Evolutionary conservation across 75 land plant species (phyloP).

Genomic region (Pinus tabuliformis): DNA sequence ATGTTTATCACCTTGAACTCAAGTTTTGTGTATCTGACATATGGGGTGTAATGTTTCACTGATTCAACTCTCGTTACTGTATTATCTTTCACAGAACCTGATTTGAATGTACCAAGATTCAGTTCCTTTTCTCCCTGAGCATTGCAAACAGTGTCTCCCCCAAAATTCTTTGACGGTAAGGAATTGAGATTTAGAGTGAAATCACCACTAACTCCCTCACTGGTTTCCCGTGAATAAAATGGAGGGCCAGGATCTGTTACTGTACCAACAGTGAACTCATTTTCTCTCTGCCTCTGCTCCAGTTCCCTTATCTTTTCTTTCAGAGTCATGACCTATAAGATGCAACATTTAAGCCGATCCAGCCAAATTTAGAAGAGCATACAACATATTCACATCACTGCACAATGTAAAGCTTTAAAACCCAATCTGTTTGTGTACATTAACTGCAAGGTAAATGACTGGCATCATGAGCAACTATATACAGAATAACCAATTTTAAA

Average conservation of each 20-base stretch:
- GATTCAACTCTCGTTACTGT: conserved; percentile 12
- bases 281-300: neutral
- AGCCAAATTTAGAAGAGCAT: neutral
- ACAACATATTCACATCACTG: neutral
- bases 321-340: neutral
- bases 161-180: neutral
- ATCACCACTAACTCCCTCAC: neutral
- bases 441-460: neutral
- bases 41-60: conserved; percentile 64
- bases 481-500: neutral
- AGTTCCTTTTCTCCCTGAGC: neutral
- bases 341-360: neutral
- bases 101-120: conserved; percentile 1
- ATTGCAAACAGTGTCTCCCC: neutral
- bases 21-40: conserved; percentile 86
- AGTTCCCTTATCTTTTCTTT: neutral
- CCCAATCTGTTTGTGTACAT: neutral
- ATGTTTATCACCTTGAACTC: conserved; percentile 59
- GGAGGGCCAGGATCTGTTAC: neutral
- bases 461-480: neutral
- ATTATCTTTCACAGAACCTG: neutral
- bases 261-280: neutral
- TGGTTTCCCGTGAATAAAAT: neutral
- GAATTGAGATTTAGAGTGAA: neutral
- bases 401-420: neutral